Evolutionary conservation across 345 rosid genomes (phyloP), one percentile per base, ranked within the genome.

Genomic region (Trapa incisa): DNA sequence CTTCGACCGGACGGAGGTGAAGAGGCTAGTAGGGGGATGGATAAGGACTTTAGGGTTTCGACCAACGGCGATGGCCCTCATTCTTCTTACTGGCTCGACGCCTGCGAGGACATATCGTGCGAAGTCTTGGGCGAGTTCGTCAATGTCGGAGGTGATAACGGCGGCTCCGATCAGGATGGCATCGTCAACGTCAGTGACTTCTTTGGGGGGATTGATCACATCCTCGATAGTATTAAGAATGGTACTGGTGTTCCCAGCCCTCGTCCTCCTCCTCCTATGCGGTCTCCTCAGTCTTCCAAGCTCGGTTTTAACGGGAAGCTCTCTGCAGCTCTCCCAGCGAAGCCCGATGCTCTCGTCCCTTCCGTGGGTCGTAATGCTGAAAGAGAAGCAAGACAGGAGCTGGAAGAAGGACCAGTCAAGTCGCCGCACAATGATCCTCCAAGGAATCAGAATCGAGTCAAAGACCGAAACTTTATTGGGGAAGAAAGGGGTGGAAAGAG

Each of bases 81-180:
- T 66, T 77, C 87, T 17, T 93, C 99, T 17, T 94, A 94, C 81
- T 94, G 99, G 99, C 76, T 94, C 42, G 97, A 91, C 78, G 96
- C 96, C 36, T 87, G 92, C 37, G 99, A 91, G 75, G 97, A 89
- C 72, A 77, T 87, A 48, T 70, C 92, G 3, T 83, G 87, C 75
- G 95, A 92, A 69, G 73, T 86, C 38, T 78, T 87, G 33, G 87
- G 73, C 57, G 89, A 88, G 65, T 81, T 92, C 66, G 83, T 85
- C 32, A 83, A 81, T 80, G 86, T 85, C 68, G 92, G 84, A 75
- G 71, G 86, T 4, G 75, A 65, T 29, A 87, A 78, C 35, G 77
- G 67, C 32, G 15, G 41, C 41, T 10, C 74, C 7, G 78, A 70
- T 80, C 84, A 76, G 65, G 85, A 74, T 8, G 64, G 64, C 72